Evolutionary conservation across 2,329 filamentous ascomycete genomes (phyloP), one percentile per base, ranked within the genome.

Genomic region (Botrytis byssoidea): DNA sequence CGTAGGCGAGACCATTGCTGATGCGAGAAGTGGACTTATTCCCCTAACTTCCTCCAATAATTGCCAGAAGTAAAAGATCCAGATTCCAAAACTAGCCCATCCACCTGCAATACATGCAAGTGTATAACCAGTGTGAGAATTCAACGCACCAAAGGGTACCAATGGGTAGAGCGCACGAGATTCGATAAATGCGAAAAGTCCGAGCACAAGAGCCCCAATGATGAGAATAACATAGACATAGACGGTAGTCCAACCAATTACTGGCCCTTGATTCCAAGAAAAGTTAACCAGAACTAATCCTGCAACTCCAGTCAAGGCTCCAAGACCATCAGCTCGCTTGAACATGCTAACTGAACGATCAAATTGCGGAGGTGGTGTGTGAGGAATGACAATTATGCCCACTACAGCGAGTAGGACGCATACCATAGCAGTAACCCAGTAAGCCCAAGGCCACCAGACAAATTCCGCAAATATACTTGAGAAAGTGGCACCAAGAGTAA

Each of bases 231-330:
- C 83, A 67, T 78, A 79, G 7, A 74, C 73, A 65, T 80, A 80
- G 3, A 78, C 77, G 18, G 75, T 78, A 4, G 32, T 12, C 79
- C 79, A 80, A 8, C 78, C 77, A 20, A 77, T 72, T 12, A 75
- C 72, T 1, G 79, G 77, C 25, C 77, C 79, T 74, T 80, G 78
- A 48, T 88, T 89, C 81, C 86, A 86, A 0, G 86, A 86, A 70
- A 89, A 86, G 73, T 89, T 87, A 76, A 89, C 83, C n/a, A 88
- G 82, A 4, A 88, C 83, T 73, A 88, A 82, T 10, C 84, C 85
- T 4, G 82, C 81, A 9, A 88, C 83, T 8, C 87, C 87, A 5
- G 83, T 81, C 6, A 82, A 74, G 9, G 83, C 83, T 18, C 86
- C 87, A 9, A 84, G 77, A 32, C 84, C 76, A 73, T 88, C 83